Base-by-base conservation (phyloP, 768 basidiomycete genomes). In the Mycena galericulata region DNA sequence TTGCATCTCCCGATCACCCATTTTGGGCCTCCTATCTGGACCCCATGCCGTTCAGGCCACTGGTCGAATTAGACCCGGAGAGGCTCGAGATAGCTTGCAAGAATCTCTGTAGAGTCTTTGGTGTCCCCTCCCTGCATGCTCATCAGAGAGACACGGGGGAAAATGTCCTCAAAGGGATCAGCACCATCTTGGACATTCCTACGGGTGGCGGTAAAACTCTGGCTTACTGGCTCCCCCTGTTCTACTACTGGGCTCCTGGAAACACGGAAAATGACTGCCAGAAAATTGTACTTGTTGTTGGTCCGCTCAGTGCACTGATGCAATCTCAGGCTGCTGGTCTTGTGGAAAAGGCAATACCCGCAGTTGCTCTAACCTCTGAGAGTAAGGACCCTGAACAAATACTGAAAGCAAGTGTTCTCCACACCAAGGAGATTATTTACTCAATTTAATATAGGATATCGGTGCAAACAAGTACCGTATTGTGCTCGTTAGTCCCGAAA, bases 141-240 rank as follows among this genome's bases (percentile, higher is more conserved):
- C n/a, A n/a, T 20, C 62, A 63, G 15, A 53, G 14, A 2, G 51
- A 63, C 7, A n/a, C 30, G 12, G 62, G 62, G 24, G 26, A 63
- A 38, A 63, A 63, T 54, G 36, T 54, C 2, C 62, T 63, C 29
- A 57, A 58, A 34, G 64, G 64, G 5, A 51, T 47, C 46, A 51
- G 34, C 30, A 53, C 56, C 4, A 3, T 66, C 18, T 29, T 71
- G 34, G 66, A 71, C 29, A 54, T 71, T 6, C 71, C 68, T 7
- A 73, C 70, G 1, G 70, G 72, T 9, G 68, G 65, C 18, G 72
- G 72, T 32, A 73, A 73, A 38, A 73, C 72, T 20, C 41, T 67
- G 9, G 69, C 72, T 30, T 71, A 50, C 58, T 73, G 63, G 49
- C 53, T 51, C 14, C 51, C 72, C 0, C 62, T 73, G 12, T 65